phyloP scores from a whole-genome alignment of 1,284 basidiomycete species.

The Boletus holoroseus region DNA sequence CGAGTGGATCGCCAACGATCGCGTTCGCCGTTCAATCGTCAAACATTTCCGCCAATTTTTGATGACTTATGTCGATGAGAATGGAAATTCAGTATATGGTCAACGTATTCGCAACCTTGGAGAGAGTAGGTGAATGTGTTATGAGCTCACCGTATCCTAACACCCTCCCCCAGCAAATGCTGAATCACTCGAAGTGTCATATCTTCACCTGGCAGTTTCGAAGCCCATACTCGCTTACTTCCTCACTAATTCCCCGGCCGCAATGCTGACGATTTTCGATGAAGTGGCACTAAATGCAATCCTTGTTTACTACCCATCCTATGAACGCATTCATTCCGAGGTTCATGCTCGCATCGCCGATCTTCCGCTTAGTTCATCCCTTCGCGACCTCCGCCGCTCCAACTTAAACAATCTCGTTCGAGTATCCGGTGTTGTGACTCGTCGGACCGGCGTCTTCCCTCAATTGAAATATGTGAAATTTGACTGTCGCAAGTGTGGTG shows the following conservation, averaged over 20 bases:
- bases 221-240: slow-evolving; percentile 97
- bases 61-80: slow-evolving; percentile 91
- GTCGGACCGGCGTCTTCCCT: slow-evolving; percentile 94
- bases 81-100: slow-evolving; percentile 90
- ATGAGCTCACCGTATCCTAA: slow-evolving; percentile 8
- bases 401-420: slow-evolving; percentile 96
- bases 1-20: slow-evolving; percentile 94
- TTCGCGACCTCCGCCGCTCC: slow-evolving; percentile 89
- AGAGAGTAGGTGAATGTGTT: slow-evolving; percentile 66
- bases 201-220: slow-evolving; percentile 83
- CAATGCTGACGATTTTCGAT: slow-evolving; percentile 94
- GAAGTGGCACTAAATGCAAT: slow-evolving; percentile 93
- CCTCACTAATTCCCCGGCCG: slow-evolving; percentile 88
- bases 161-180: slow-evolving; percentile 69
- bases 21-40: slow-evolving; percentile 84
- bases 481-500: slow-evolving; percentile 91
- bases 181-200: slow-evolving; percentile 96
- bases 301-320: slow-evolving; percentile 92
- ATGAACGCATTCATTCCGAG: slow-evolving; percentile 96
- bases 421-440: slow-evolving; percentile 94
- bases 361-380: slow-evolving; percentile 81
- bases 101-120: slow-evolving; percentile 90
- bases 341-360: slow-evolving; percentile 97
- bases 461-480: slow-evolving; percentile 99
- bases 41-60: slow-evolving; percentile 94